Base-by-base conservation (phyloP, 352 stramenopile genomes). In the Phytophthora syringae region DNA sequence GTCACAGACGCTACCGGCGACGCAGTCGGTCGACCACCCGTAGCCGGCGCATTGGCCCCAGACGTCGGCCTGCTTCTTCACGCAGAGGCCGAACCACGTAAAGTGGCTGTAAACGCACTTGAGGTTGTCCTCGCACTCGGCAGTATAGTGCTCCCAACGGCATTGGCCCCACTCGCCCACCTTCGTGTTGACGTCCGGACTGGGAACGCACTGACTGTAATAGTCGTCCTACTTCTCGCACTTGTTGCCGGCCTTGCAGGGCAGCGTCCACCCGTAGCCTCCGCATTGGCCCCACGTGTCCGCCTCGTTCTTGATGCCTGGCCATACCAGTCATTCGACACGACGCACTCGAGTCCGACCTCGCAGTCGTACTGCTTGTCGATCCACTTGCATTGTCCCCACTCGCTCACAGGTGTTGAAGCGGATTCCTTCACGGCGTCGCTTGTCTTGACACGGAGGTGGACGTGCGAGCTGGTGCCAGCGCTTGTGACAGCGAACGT, bases 201-300 rank as follows among this genome's bases (percentile, higher is more conserved):
- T 67, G 30, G 55, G 56, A 7, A 57, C 52, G 34, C 67, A 75
- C 43, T 71, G 54, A n/a, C 49, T 67, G 54, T 67, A 71, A 42
- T 44, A 67, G 34, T 70, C 50, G 54, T 75, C 56, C 27, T 62
- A 48, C 55, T 71, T 67, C 55, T 60, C 43, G 51, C 67, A 75
- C 28, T 25, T 50, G 42, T 21, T 37, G 55, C 60, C 60, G 27
- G 51, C 36, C 27, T 27, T 50, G 50, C 60, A 75, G 42, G 39
- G 27, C 25, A 52, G 44, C n/a, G 36, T 60, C 67, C 61, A 75
- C 16, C 42, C 42, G 24, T 65, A 43, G 62, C 67, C 61, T 32
- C 50, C 67, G 55, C 67, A 75, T 62, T 75, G 67, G 5, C 58
- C 56, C 49, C 63, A 70, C 12, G 54, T 53, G 16, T 61, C 64